Base-by-base conservation (phyloP, 106 monocot species). In the Cymbidium sinense region DNA sequence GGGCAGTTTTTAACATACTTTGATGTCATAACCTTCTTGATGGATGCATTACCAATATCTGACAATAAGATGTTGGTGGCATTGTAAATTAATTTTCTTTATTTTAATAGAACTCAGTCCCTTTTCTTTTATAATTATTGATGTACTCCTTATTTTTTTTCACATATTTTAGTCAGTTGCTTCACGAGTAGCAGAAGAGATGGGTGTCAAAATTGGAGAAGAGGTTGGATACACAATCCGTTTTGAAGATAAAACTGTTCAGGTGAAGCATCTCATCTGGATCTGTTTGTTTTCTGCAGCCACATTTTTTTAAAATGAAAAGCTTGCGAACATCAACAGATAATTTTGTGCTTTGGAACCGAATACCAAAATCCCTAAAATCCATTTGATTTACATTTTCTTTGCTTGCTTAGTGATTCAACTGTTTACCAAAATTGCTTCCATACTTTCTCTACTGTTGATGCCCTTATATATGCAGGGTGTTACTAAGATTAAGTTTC, bases 191-290 rank as follows among this genome's bases (percentile, higher is more conserved):
- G 96, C 96, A 47, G 93, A 96, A 83, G 96, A 96, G 77, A 94
- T 94, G 91, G 96, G 89, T 13, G 89, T 94, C 73, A 96, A 91
- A 37, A 82, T 96, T 80, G 96, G 96, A 79, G 93, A 96, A 87
- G 96, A 96, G 85, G 91, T 96, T 79, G 96, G 96, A 20, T 96
- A 94, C 81, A 89, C 91, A 29, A 96, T 96, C 77, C 93, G 93
- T 51, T 96, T 96, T 87, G 93, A 96, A 79, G 91, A 96, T 84
- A 78, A 85, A 79, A 89, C 93, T 81, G 85, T 87, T 70, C 86
- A 89, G 43, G 96, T 96, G 79, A 43, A 79, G 20, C 62, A 25
- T 74, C 21, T 15, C 73, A 7, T 62, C 70, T 74, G n/a, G 5
- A 35, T 77, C 20, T 81, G 64, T 74, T 25, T 74, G 44, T 41